A percentile compares a stretch with the other conserved stretches of the same genome.
These are phyloP conservation scores for Lactifluus pinguis DNA, from an alignment of 768 basidiomycete species.

Conservation along the genomic window DNA sequence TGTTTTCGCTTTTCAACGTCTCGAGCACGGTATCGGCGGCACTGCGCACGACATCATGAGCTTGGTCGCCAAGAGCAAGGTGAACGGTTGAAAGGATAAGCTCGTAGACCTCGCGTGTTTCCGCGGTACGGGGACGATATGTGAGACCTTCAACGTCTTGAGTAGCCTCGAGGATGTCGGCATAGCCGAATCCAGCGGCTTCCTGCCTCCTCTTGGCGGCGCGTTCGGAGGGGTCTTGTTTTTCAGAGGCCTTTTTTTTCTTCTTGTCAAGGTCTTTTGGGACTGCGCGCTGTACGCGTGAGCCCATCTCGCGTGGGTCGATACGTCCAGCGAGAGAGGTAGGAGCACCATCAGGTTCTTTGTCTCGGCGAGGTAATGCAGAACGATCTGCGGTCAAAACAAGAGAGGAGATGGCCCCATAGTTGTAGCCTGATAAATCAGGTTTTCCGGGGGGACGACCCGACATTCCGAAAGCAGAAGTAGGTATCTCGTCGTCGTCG, in stretches of 20 bases:
- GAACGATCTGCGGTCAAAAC: conserved; percentile 89
- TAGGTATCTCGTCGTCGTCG: conserved; percentile 13
- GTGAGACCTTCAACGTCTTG: conserved; percentile 87
- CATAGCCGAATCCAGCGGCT: conserved; percentile 62
- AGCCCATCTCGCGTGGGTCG: conserved; percentile 87
- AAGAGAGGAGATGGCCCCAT: conserved; percentile 88
- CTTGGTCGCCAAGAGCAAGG: conserved; percentile 81
- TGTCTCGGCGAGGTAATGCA: conserved; percentile 74
- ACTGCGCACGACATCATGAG: conserved; percentile 90
- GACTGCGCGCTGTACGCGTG: conserved; percentile 69
- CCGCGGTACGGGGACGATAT: conserved; percentile 88
- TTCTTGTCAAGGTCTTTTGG: conserved; percentile 91
- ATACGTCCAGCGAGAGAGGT: conserved; percentile 90
- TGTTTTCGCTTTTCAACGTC: conserved; percentile 73
- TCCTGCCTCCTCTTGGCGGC: conserved; percentile 52
- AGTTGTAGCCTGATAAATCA: conserved; percentile 89
- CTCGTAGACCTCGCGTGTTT: conserved; percentile 92
- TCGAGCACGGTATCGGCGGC: conserved; percentile 92
- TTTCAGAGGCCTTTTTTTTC: conserved; percentile 73
- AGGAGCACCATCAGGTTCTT: conserved; percentile 94
- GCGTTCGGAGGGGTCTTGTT: conserved; percentile 49
- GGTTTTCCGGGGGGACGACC: conserved; percentile 43
- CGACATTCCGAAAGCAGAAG: conserved; percentile 27
- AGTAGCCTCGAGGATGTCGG: conserved; percentile 91
- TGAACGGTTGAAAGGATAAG: conserved; percentile 82